A percentile compares a stretch with the other conserved stretches of the same genome.
Conservation (phyloP, 2,329 filamentous ascomycete species). For the Neonectria punicea region DNA sequence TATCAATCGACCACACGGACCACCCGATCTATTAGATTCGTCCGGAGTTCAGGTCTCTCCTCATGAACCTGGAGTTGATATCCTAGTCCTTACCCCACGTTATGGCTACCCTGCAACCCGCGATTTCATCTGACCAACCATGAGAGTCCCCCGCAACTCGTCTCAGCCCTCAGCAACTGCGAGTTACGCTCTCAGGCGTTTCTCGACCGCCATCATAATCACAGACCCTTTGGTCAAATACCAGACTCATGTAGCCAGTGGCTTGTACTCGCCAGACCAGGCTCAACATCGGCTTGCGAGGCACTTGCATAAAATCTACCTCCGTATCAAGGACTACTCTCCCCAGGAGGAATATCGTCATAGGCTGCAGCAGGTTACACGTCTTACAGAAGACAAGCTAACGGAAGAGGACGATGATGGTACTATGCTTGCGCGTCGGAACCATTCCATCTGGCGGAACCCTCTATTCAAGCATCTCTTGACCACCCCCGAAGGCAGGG, state of each 20-base stretch:
- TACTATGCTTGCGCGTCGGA: slow-evolving; percentile 58
- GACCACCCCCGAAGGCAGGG: slow-evolving; percentile 62
- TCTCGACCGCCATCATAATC: slow-evolving; percentile 65
- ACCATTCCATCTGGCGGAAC: slow-evolving; percentile 67
- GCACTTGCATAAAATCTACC: slow-evolving; percentile 81
- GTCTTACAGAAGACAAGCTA: slow-evolving; percentile 50
- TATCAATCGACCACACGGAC: background rate
- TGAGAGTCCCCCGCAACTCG: slow-evolving; percentile 19
- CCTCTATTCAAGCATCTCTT: slow-evolving; percentile 70
- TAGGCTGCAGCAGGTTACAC: slow-evolving; percentile 69
- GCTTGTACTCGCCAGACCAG: slow-evolving; percentile 74
- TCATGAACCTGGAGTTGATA: background rate
- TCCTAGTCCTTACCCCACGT: slow-evolving; percentile 3
- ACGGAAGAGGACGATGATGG: slow-evolving; percentile 45
- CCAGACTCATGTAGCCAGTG: slow-evolving; percentile 74
- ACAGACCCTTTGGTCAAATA: slow-evolving; percentile 83
- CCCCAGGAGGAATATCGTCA: slow-evolving; percentile 76
- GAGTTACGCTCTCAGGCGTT: slow-evolving; percentile 44
- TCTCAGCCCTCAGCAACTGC: slow-evolving; percentile 1
- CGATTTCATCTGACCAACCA: slow-evolving; percentile 5
- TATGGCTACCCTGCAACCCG: slow-evolving; percentile 9
- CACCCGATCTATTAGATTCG: background rate
- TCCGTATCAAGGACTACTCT: slow-evolving; percentile 80
- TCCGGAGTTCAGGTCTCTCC: background rate
- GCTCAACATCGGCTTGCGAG: slow-evolving; percentile 78